Conservation (phyloP, 441 rosid genomes). For the Gossypium lobatum region DNA sequence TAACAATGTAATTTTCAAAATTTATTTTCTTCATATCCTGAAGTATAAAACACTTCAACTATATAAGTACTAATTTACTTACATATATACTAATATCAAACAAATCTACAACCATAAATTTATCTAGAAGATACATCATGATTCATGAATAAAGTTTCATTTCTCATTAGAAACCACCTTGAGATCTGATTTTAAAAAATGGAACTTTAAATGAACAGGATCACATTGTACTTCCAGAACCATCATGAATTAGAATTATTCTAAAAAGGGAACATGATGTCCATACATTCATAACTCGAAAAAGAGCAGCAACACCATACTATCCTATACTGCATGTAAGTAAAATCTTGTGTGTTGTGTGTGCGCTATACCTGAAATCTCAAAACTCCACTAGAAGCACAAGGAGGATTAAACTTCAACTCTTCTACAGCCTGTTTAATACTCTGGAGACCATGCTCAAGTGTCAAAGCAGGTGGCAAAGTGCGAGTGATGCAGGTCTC, state of each 20-base stretch:
- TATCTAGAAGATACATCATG: background rate
- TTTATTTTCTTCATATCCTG: background rate
- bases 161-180: background rate
- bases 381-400: conserved; percentile 45
- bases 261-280: background rate
- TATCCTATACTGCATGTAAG: background rate
- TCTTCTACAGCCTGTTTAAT: conserved; percentile 52
- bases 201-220: background rate
- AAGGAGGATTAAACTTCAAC: conserved; percentile 61
- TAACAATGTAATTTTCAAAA: background rate
- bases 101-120: background rate
- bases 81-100: background rate
- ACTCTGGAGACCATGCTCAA: conserved; percentile 56
- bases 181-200: background rate
- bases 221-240: background rate
- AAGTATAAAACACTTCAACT: conserved; percentile 1
- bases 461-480: conserved; percentile 73
- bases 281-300: background rate
- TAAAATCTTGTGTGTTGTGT: background rate
- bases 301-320: background rate
- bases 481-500: conserved; percentile 63
- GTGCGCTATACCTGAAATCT: conserved; percentile 59
- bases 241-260: background rate
- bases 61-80: background rate
- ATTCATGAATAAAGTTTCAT: background rate